Evolutionary conservation across 768 basidiomycete genomes (phyloP).

Genomic region (Butyriboletus loyo): DNA sequence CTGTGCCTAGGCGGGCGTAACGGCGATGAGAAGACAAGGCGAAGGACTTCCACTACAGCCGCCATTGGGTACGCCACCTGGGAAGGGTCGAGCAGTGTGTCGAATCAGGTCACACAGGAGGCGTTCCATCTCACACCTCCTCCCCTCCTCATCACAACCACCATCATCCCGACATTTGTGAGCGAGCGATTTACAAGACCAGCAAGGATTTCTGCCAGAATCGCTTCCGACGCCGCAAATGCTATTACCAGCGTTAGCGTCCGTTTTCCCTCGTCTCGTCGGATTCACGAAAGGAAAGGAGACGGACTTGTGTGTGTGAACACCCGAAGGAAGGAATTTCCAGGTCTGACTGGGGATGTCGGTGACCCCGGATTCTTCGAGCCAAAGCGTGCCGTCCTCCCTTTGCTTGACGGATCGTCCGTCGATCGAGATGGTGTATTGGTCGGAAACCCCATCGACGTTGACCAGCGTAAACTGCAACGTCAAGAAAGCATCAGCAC

Average conservation of each 20-base stretch:
- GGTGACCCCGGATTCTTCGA: not conserved
- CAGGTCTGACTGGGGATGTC: not conserved
- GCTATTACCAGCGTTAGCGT: not conserved
- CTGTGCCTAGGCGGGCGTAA: too few relatives aligned
- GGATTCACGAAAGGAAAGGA: too few relatives aligned
- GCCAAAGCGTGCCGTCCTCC: not conserved
- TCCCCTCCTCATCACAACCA: not conserved
- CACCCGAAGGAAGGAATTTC: not conserved
- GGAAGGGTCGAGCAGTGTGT: too few relatives aligned
- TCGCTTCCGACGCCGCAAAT: not conserved
- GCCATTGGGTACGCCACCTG: too few relatives aligned
- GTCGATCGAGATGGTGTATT: not conserved
- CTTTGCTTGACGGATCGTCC: not conserved
- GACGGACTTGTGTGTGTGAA: not conserved
- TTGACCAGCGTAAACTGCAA: not conserved
- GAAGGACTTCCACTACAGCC: conserved; percentile 8
- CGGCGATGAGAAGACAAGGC: not conserved
- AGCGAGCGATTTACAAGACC: not conserved
- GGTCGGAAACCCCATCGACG: not conserved
- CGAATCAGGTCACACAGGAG: not conserved
- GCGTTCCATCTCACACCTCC: not conserved
- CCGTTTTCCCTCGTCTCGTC: too few relatives aligned
- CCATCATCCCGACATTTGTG: not conserved
- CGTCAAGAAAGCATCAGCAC: not conserved
- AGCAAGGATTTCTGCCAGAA: not conserved